phyloP scores from a whole-genome alignment of 805 yeast species.

The Kuraishia piskuri region DNA sequence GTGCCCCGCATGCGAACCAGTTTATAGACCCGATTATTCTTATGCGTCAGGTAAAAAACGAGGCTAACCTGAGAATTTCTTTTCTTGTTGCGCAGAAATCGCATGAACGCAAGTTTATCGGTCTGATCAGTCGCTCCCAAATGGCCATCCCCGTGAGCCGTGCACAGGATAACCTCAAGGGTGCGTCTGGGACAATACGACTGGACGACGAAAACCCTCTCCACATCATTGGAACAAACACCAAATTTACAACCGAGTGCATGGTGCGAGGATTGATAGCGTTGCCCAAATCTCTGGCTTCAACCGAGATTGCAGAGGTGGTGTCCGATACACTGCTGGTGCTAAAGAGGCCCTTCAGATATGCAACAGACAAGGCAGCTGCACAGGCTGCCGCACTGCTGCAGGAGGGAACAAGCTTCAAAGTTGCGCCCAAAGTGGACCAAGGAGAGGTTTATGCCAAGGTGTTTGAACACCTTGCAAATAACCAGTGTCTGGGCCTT shows the following conservation, averaged over 20 bases:
- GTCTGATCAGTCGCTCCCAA: conserved; percentile 66
- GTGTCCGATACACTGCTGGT: conserved; percentile 63
- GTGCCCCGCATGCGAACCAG: conserved; percentile 84
- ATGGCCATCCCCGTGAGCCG: conserved; percentile 86
- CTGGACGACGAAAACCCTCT: conserved; percentile 42
- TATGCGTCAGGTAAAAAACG: conserved; percentile 64
- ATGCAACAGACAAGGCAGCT: conserved; percentile 26
- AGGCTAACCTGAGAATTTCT: conserved; percentile 37
- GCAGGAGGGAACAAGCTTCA: conserved; percentile 45
- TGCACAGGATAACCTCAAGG: conserved; percentile 75
- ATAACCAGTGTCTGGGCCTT: conserved; percentile 80
- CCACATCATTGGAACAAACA: conserved; percentile 53
- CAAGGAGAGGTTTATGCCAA: conserved; percentile 76
- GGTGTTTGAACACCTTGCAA: conserved; percentile 77
- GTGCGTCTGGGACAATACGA: conserved; percentile 59
- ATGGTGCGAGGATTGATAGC: conserved; percentile 60
- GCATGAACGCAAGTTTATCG: conserved; percentile 47
- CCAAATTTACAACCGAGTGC: conserved; percentile 58
- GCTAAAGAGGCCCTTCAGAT: conserved; percentile 60
- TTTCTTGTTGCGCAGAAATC: conserved; percentile 48
- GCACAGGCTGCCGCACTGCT: conserved; percentile 33
- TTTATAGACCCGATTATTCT: conserved; percentile 70
- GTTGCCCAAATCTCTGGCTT: conserved; percentile 71
- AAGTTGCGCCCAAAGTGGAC: conserved; percentile 75
- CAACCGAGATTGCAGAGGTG: conserved; percentile 59